These are phyloP conservation scores for Russula ochroleuca DNA, from an alignment of 768 basidiomycete genomes.

Conservation along the genomic window DNA sequence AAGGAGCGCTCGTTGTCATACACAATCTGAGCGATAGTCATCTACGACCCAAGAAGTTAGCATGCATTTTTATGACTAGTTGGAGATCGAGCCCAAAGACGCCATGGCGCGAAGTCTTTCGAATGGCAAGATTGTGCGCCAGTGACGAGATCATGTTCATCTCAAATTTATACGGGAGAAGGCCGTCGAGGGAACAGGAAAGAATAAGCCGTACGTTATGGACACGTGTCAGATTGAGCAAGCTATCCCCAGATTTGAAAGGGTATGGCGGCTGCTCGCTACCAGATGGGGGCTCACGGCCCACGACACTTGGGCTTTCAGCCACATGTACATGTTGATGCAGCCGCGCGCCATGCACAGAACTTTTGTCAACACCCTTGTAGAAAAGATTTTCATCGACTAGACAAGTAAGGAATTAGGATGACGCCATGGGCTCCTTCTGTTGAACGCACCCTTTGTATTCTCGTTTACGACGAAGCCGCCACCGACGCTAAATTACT, in stretches of 20 bases:
- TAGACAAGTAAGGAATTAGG: conserved; percentile 31
- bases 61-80: neutral
- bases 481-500: conserved; percentile 64
- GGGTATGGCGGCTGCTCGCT: conserved; percentile 73
- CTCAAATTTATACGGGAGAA: neutral
- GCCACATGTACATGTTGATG: conserved; percentile 50
- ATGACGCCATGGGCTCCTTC: neutral
- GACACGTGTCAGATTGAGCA: conserved; percentile 69
- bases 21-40: conserved; percentile 91
- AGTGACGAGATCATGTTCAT: neutral
- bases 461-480: conserved; percentile 95
- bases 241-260: conserved; percentile 70
- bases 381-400: conserved; percentile 95
- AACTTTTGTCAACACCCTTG: conserved; percentile 80
- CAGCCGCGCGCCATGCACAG: conserved; percentile 74
- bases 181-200: conserved; percentile 5
- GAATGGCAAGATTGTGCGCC: neutral
- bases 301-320: conserved; percentile 16
- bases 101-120: neutral
- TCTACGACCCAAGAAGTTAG: conserved; percentile 40
- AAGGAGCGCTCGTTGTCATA: conserved; percentile 88
- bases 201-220: conserved; percentile 64
- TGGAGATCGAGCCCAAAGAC: neutral
- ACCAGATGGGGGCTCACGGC: conserved; percentile 26
- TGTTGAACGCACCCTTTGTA: conserved; percentile 60